A percentile compares a stretch with the other conserved stretches of the same genome.
These are phyloP conservation scores for Pyrenochaeta sp. DNA, from an alignment of 2,329 filamentous ascomycete species.

Conservation along the genomic window DNA sequence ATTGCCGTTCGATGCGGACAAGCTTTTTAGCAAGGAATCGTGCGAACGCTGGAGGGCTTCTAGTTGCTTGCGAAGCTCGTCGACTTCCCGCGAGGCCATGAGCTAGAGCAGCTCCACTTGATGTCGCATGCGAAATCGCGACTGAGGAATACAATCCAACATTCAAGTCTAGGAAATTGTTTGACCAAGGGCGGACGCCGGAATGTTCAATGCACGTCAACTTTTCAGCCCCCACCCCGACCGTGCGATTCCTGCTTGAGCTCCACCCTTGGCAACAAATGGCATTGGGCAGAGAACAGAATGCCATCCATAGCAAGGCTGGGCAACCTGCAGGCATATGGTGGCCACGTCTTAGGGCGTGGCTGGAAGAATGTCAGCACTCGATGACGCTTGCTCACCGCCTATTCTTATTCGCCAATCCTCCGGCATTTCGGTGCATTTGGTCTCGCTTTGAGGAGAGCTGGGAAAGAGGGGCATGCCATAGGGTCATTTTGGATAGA, in stretches of 20 bases:
- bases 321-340: too few species aligned
- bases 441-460: background rate
- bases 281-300: constrained; percentile 6
- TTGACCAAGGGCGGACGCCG: too few species aligned
- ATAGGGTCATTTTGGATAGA: too few species aligned
- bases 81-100: constrained; percentile 38
- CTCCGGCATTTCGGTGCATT: background rate
- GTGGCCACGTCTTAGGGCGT: too few species aligned
- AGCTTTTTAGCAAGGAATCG: constrained; percentile 36
- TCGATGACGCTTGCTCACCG: constrained; percentile 26
- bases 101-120: constrained; percentile 12
- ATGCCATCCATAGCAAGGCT: constrained; percentile 20
- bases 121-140: background rate
- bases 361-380: constrained; percentile 6
- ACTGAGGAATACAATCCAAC: constrained; percentile 1
- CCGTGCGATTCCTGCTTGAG: constrained; percentile 19
- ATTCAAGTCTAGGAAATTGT: too few species aligned
- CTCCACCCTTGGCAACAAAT: constrained; percentile 26
- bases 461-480: too few species aligned
- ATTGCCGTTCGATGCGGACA: constrained; percentile 36
- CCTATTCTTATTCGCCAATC: constrained; percentile 24
- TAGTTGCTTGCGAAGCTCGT: constrained; percentile 42
- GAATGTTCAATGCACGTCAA: too few species aligned
- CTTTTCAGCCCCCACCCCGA: constrained; percentile 23
- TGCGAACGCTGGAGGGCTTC: constrained; percentile 43